These are phyloP conservation scores for Fusarium paranaense DNA, from an alignment of 2,329 filamentous ascomycete genomes.

Conservation along the genomic window DNA sequence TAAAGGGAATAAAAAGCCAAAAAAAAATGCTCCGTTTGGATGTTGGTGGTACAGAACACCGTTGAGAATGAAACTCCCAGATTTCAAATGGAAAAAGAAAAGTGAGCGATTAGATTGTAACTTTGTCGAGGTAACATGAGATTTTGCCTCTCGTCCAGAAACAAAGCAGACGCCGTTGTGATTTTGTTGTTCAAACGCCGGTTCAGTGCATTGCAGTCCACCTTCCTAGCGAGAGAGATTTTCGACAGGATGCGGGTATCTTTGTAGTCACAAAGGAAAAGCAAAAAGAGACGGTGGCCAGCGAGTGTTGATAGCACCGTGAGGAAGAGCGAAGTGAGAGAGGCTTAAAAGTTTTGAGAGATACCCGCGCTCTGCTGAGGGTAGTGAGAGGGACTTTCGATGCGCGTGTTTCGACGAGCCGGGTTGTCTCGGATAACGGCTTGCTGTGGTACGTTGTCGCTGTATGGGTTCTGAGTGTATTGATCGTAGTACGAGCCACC, in stretches of 20 bases:
- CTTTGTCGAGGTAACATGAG: not conserved
- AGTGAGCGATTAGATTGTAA: constrained; percentile 32
- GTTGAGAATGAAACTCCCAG: not conserved
- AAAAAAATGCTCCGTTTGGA: constrained; percentile 16
- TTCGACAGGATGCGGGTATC: constrained; percentile 46
- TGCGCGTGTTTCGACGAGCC: constrained; percentile 91
- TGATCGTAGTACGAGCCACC: constrained; percentile 68
- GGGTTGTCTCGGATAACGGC: constrained; percentile 93
- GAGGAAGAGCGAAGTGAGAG: not conserved
- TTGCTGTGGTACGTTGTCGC: constrained; percentile 56
- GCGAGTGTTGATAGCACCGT: constrained; percentile 7
- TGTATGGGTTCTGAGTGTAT: constrained; percentile 69
- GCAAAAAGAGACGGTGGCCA: constrained; percentile 4
- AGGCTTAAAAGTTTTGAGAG: constrained; percentile 90
- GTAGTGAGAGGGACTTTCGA: constrained; percentile 90
- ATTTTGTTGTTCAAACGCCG: constrained; percentile 18
- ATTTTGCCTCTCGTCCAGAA: not conserved
- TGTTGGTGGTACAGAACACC: constrained; percentile 3
- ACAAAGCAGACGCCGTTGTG: constrained; percentile 28
- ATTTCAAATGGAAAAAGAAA: not conserved
- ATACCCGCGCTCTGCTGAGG: constrained; percentile 95
- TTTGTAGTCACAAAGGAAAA: constrained; percentile 39
- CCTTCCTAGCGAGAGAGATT: constrained; percentile 41
- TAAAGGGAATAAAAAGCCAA: constrained; percentile 2
- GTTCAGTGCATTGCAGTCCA: constrained; percentile 35